These are phyloP conservation scores for Somion occarium DNA, from an alignment of 1,284 basidiomycete genomes.

Conservation along the genomic window DNA sequence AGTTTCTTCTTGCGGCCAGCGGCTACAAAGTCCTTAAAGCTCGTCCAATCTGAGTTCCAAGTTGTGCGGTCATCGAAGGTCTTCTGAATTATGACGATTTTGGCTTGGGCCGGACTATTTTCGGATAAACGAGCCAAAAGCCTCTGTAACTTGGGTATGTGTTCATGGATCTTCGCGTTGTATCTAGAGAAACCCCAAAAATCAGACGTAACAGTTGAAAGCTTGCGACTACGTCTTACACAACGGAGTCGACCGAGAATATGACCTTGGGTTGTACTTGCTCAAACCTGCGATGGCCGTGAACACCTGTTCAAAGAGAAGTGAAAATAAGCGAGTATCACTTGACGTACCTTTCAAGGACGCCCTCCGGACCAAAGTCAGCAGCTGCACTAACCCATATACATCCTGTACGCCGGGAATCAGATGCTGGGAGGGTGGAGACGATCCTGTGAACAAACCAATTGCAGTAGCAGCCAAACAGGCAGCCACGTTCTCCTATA, in stretches of 20 bases:
- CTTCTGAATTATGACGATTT: constrained; percentile 53
- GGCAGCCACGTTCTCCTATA: constrained; percentile 66
- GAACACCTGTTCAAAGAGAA: neutral
- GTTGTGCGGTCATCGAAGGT: constrained; percentile 27
- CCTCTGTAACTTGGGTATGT: constrained; percentile 59
- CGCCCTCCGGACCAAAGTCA: constrained; percentile 82
- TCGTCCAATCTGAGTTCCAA: constrained; percentile 45
- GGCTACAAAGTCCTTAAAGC: constrained; percentile 55
- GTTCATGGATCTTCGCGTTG: constrained; percentile 66
- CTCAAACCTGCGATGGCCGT: constrained; percentile 44
- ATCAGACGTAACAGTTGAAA: constrained; percentile 4
- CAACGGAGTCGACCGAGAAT: constrained; percentile 70
- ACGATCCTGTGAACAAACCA: constrained; percentile 31
- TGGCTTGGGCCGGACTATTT: constrained; percentile 35
- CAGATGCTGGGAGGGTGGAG: neutral
- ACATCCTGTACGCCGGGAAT: constrained; percentile 32
- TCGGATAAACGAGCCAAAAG: constrained; percentile 48
- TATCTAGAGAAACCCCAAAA: constrained; percentile 39
- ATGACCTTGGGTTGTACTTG: constrained; percentile 74
- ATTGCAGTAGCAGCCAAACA: constrained; percentile 75
- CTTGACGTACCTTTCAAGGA: constrained; percentile 61
- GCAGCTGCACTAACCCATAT: constrained; percentile 86
- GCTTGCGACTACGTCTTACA: constrained; percentile 36
- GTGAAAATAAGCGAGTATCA: constrained; percentile 1
- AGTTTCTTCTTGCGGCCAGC: constrained; percentile 39